Evolutionary conservation across 306 rosid genomes (phyloP), one percentile per base, ranked within the genome.

Genomic region (Pterocarpus santalinus): DNA sequence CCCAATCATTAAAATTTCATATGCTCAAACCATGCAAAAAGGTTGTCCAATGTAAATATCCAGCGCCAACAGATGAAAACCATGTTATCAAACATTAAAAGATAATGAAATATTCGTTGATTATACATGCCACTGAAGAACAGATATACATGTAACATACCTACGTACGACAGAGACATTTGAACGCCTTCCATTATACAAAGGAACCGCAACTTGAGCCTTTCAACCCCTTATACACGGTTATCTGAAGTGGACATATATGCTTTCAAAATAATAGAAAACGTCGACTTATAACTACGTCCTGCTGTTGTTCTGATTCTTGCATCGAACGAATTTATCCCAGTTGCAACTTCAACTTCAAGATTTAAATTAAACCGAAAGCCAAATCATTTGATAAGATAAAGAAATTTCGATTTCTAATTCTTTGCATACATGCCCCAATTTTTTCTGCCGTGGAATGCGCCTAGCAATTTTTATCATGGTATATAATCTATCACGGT

Each of bases 201-300:
- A 62, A 47, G 14, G 13, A 47, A 47, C 32, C 4, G 5, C 68
- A 46, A 62, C 71, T 62, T 51, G 46, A 15, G 15, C 52, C 30
- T 32, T 49, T 33, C 61, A 70, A 30, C 8, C 12, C 12, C 3
- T 28, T 38, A 7, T 15, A 7, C 75, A 52, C 16, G 39, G 28
- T 70, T 51, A 70, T 70, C 14, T 51, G 15, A 47, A 16, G 44
- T 51, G 39, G 53, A 51, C 73, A 38, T 47, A 46, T 75, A 62
- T 76, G 65, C 73, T 77, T 51, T 51, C 15, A 52, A 69, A 51
- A 12, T 14, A 60, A 12, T 57, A 53, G 68, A 28, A 73, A 73
- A 22, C 56, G 30, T 30, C 78, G 57, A 11, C 56, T 22, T 39
- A 38, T n/a, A 55, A 22, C 72, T 67, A 43, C 13, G 16, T 14